Conservation (phyloP, 2,329 filamentous ascomycete species). For the Pseudogymnoascus sp. region DNA sequence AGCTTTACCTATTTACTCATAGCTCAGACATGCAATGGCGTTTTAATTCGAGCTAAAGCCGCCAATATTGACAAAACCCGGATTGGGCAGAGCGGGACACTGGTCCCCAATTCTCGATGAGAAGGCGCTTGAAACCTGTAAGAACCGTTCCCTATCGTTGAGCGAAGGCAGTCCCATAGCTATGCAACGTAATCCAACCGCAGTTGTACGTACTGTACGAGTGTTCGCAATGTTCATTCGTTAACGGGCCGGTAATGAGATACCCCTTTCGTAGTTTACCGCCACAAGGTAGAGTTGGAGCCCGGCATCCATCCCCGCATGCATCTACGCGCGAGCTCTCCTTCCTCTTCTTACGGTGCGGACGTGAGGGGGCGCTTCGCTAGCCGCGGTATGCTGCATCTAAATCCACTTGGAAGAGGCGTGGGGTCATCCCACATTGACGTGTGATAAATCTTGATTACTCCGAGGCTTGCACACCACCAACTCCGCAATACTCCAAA, state of each 20-base stretch:
- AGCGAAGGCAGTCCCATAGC: background rate
- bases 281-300: background rate
- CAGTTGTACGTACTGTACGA: background rate
- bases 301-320: background rate
- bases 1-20: background rate
- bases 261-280: background rate
- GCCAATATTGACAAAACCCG: background rate
- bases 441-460: background rate
- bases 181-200: background rate
- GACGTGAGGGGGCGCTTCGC: slow-evolving; percentile 8
- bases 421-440: background rate
- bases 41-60: background rate
- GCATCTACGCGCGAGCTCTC: background rate
- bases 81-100: background rate
- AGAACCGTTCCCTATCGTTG: background rate
- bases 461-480: background rate
- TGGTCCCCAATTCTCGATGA: background rate
- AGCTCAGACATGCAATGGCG: background rate
- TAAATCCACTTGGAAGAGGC: background rate
- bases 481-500: background rate
- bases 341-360: background rate
- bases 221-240: background rate
- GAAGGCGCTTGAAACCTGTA: background rate
- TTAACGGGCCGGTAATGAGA: background rate
- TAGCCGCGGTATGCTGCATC: background rate